phyloP scores from a whole-genome alignment of 2,329 filamentous ascomycete genomes.

The Ophioceras dolichostomum region DNA sequence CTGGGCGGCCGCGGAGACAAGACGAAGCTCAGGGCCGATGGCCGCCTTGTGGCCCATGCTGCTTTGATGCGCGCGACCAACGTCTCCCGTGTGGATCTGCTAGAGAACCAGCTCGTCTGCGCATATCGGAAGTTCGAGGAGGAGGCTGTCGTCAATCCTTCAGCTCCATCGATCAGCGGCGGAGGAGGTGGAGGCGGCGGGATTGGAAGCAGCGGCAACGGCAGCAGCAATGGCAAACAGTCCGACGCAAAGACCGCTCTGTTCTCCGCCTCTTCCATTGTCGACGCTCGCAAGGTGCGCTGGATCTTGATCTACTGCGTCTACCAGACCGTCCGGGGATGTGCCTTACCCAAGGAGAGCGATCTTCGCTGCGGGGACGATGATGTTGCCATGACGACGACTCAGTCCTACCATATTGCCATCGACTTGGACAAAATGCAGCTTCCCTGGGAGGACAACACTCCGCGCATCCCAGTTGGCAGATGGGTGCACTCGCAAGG shows the following conservation, averaged over 20 bases:
- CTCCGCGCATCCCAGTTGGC: not conserved
- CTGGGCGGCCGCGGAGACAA: constrained; percentile 8
- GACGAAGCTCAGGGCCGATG: constrained; percentile 21
- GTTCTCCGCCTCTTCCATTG: constrained; percentile 27
- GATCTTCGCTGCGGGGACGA: too few relatives aligned
- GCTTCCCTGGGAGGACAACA: constrained; percentile 26
- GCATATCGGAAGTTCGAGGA: constrained; percentile 63
- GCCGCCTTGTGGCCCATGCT: constrained; percentile 35
- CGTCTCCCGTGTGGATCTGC: constrained; percentile 19
- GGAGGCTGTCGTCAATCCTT: constrained; percentile 31
- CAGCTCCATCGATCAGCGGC: too few relatives aligned
- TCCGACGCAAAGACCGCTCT: too few relatives aligned
- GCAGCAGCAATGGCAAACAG: not conserved
- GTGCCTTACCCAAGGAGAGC: constrained; percentile 44
- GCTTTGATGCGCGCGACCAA: constrained; percentile 41
- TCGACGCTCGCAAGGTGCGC: constrained; percentile 62
- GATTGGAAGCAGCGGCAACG: too few relatives aligned
- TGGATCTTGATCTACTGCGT: constrained; percentile 68
- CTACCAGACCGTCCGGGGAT: constrained; percentile 58
- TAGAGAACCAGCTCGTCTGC: constrained; percentile 46
- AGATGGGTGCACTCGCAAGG: too few relatives aligned
- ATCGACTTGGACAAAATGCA: constrained; percentile 28
- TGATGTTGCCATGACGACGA: too few relatives aligned
- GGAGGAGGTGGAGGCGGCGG: too few relatives aligned
- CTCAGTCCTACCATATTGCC: constrained; percentile 49